Percentiles rank a stretch among this genome's conserved stretches.
Conservation (phyloP, 2,329 filamentous ascomycete genomes). For the Elsinoe ampelina region DNA sequence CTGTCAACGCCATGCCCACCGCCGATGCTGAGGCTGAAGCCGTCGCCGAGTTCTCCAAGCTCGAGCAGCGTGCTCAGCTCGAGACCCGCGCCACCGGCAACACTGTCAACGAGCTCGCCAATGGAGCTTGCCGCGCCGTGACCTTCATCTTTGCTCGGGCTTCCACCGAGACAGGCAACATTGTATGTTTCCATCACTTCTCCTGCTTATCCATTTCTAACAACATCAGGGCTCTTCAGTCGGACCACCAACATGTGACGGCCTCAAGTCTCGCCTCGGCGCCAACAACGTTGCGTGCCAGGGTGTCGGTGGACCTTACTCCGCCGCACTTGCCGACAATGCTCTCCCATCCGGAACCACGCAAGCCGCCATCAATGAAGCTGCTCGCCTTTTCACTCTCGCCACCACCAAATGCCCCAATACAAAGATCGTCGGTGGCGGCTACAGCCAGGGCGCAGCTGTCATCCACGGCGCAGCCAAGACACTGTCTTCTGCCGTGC, state of each 20-base stretch:
- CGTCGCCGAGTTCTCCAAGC: slow-evolving; percentile 4
- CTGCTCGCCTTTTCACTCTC: slow-evolving; percentile 16
- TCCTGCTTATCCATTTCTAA: background rate
- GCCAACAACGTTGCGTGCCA: slow-evolving; percentile 16
- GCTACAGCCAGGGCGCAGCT: slow-evolving; percentile 19
- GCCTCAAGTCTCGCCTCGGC: slow-evolving; percentile 15
- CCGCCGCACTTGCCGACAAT: slow-evolving; percentile 15
- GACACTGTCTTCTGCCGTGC: slow-evolving; percentile 22
- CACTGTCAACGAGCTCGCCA: slow-evolving; percentile 18
- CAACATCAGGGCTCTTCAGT: slow-evolving; percentile 14
- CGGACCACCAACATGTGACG: slow-evolving; percentile 17
- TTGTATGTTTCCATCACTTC: slow-evolving; percentile 20
- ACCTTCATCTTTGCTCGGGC: slow-evolving; percentile 49
- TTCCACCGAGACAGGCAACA: slow-evolving; percentile 44
- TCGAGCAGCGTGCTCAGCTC: slow-evolving; percentile 10
- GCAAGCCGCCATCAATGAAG: slow-evolving; percentile 17
- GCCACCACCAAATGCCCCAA: slow-evolving; percentile 16
- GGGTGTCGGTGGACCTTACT: slow-evolving; percentile 21
- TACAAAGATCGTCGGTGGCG: slow-evolving; percentile 18
- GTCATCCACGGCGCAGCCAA: slow-evolving; percentile 21
- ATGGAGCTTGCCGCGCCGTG: slow-evolving; percentile 33
- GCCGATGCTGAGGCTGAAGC: background rate
- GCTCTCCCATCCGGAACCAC: slow-evolving; percentile 8
- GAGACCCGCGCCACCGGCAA: slow-evolving; percentile 14
- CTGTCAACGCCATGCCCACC: background rate